Evolutionary conservation across 2,329 filamentous ascomycete species (phyloP).

Genomic region (Botrytis galanthina): DNA sequence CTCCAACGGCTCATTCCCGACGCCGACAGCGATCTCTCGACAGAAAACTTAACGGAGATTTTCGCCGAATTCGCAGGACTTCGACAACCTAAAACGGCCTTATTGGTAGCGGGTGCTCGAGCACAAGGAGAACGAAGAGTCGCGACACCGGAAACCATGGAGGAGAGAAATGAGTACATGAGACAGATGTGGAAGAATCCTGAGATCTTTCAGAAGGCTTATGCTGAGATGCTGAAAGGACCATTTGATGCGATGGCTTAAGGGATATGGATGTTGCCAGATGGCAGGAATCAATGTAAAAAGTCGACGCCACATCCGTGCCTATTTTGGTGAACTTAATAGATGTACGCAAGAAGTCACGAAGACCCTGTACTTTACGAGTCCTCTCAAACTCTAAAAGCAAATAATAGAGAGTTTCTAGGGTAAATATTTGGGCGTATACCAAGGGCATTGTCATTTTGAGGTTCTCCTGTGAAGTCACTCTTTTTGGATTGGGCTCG

Average conservation of each 20-base stretch:
- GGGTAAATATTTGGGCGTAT: background rate
- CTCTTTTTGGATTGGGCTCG: background rate
- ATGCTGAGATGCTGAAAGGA: background rate
- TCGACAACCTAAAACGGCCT: conserved; percentile 18
- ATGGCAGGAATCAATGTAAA: background rate
- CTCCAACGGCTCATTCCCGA: background rate
- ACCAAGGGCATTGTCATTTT: background rate
- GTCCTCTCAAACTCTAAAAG: background rate
- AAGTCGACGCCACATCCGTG: background rate
- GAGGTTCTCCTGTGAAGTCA: background rate
- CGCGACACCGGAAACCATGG: background rate
- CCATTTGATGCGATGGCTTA: conserved; percentile 4
- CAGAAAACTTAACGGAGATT: background rate
- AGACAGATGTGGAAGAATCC: conserved; percentile 9
- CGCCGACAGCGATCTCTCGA: background rate
- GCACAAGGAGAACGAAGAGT: conserved; percentile 21
- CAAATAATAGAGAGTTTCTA: background rate
- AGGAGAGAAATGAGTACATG: conserved; percentile 13
- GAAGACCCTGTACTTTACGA: background rate
- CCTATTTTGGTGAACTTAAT: background rate
- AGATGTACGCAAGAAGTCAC: background rate
- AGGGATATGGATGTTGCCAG: background rate
- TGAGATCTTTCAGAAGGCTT: background rate
- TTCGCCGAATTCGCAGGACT: conserved; percentile 12
- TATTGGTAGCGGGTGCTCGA: conserved; percentile 13